These are phyloP conservation scores for Melanogaster broomeanus DNA, from an alignment of 768 basidiomycete genomes.

Conservation along the genomic window DNA sequence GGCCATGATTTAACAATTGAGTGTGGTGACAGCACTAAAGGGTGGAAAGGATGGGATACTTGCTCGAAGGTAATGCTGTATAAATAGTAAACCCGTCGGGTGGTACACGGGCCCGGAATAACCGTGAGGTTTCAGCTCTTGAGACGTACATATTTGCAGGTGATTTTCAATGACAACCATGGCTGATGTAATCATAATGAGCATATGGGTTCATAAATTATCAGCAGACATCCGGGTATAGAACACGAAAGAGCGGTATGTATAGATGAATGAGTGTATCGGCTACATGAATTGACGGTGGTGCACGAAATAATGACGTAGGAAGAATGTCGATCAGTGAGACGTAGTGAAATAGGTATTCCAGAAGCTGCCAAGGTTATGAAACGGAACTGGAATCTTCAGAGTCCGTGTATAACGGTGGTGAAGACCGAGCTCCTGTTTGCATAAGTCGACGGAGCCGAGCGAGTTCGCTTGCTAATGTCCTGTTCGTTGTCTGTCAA, in stretches of 20 bases:
- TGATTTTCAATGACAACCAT: too few species aligned
- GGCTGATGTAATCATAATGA: not conserved
- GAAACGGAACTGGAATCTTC: constrained; percentile 12
- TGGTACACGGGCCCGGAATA: not conserved
- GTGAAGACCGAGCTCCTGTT: constrained; percentile 41
- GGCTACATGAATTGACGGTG: constrained; percentile 33
- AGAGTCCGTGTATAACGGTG: constrained; percentile 10
- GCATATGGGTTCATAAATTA: constrained; percentile 7
- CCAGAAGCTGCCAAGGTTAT: constrained; percentile 6
- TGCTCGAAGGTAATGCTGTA: not conserved
- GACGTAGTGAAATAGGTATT: constrained; percentile 3
- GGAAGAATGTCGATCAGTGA: constrained; percentile 5
- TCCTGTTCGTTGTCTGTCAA: constrained; percentile 35
- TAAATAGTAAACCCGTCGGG: not conserved
- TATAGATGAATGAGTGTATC: constrained; percentile 29
- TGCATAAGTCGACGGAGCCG: constrained; percentile 76
- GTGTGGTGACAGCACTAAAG: not conserved
- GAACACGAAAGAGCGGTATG: constrained; percentile 24
- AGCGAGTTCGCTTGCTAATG: constrained; percentile 62
- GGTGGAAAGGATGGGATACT: not conserved
- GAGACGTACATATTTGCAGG: too few species aligned
- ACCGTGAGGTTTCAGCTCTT: too few species aligned
- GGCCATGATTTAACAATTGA: constrained; percentile 23
- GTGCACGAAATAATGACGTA: constrained; percentile 19
- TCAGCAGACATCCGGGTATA: constrained; percentile 27